These are phyloP conservation scores for Dissoconium aciculare DNA, from an alignment of 2,329 filamentous ascomycete species.

Conservation along the genomic window DNA sequence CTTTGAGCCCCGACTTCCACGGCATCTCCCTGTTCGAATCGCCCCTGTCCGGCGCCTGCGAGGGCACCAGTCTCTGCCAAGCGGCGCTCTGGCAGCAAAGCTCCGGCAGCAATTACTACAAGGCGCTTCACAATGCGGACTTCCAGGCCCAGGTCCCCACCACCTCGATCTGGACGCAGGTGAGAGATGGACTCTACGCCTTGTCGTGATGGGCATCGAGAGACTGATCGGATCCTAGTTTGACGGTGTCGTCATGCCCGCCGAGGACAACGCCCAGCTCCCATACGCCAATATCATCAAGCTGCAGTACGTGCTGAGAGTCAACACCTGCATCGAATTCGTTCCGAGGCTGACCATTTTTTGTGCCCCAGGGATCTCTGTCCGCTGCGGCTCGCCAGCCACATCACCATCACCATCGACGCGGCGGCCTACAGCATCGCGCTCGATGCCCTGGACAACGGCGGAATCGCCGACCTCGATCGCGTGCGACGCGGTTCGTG, in stretches of 20 bases:
- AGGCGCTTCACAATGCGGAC: slow-evolving; percentile 13
- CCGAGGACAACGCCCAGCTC: slow-evolving; percentile 16
- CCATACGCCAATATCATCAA: slow-evolving; percentile 15
- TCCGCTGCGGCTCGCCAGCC: slow-evolving; percentile 12
- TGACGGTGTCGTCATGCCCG: slow-evolving; percentile 18
- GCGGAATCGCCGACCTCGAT: slow-evolving; percentile 13
- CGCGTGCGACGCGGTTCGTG: slow-evolving; percentile 8
- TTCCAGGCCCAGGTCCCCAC: slow-evolving; percentile 19
- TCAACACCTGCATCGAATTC: no score
- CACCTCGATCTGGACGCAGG: slow-evolving; percentile 17
- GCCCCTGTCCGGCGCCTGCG: slow-evolving; percentile 13
- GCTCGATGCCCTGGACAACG: slow-evolving; percentile 17
- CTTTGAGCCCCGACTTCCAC: slow-evolving; percentile 18
- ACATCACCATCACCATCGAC: slow-evolving; percentile 18
- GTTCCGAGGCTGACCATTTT: no score
- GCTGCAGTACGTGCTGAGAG: no score
- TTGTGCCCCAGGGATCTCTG: no score
- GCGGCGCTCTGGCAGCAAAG: slow-evolving; percentile 20
- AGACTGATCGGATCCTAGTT: slow-evolving; percentile 6
- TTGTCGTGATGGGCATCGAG: background rate
- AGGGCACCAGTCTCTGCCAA: slow-evolving; percentile 15
- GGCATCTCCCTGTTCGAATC: slow-evolving; percentile 16
- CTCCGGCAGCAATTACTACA: slow-evolving; percentile 18
- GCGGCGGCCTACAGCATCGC: slow-evolving; percentile 18
- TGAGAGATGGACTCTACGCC: slow-evolving; percentile 2